phyloP scores from a whole-genome alignment of 192 early-diverging fungal species.

The Diversispora epigaea region DNA sequence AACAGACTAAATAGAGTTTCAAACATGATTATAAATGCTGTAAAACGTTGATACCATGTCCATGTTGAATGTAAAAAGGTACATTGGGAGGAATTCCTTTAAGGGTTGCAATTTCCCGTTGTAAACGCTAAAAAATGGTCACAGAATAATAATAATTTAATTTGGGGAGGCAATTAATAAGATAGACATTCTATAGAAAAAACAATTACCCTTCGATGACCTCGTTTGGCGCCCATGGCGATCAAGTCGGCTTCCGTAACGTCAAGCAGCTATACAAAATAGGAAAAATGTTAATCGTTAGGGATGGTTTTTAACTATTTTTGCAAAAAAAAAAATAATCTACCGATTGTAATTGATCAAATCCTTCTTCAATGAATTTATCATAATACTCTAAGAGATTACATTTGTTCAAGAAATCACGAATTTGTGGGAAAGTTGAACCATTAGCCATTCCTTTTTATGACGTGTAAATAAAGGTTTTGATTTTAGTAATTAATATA shows the following conservation, averaged over 20 bases:
- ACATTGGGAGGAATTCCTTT: conserved; percentile 36
- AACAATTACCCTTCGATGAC: conserved; percentile 46
- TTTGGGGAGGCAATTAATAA: too few species aligned
- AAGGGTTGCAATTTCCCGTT: conserved; percentile 37
- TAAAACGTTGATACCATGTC: too few species aligned
- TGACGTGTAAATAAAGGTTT: too few species aligned
- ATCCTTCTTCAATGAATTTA: conserved; percentile 42
- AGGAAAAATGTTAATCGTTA: neutral
- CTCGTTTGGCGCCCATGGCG: conserved; percentile 40
- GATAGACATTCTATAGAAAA: neutral
- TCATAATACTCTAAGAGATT: conserved; percentile 39
- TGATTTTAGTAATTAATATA: too few species aligned
- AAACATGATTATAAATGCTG: too few species aligned
- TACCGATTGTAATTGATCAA: conserved; percentile 45
- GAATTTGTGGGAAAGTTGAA: conserved; percentile 12
- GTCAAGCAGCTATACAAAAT: conserved; percentile 37
- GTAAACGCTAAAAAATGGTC: conserved; percentile 35
- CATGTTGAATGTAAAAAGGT: conserved; percentile 33
- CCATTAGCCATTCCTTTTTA: neutral
- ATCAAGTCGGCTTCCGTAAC: conserved; percentile 41
- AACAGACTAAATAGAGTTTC: too few species aligned
- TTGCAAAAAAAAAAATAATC: neutral
- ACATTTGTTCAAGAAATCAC: conserved; percentile 28
- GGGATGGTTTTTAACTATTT: neutral
- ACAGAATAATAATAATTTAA: too few species aligned